phyloP scores from a whole-genome alignment of 2,329 filamentous ascomycete species.

The Ophiostoma piceae region DNA sequence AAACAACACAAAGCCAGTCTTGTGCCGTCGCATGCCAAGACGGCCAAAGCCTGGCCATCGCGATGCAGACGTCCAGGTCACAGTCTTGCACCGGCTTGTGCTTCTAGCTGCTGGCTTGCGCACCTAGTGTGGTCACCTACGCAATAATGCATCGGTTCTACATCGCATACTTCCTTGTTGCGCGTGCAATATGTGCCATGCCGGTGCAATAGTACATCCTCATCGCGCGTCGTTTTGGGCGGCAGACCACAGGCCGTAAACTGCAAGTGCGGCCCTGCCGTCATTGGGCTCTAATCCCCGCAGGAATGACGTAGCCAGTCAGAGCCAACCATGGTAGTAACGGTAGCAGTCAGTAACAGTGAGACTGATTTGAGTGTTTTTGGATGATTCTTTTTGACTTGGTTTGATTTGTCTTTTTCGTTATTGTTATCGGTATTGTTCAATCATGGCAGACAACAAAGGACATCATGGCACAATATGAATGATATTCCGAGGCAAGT shows the following conservation, averaged over 20 bases:
- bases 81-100: background rate
- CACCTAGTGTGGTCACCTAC: background rate
- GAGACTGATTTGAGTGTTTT: background rate
- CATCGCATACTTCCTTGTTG: background rate
- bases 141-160: background rate
- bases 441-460: no score
- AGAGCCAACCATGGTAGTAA: background rate
- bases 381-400: background rate
- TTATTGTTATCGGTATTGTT: background rate
- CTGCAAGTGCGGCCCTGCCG: background rate
- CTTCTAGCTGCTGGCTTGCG: background rate
- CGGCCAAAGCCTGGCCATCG: conserved; percentile 2
- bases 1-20: background rate
- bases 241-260: background rate
- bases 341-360: background rate
- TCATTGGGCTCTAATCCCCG: background rate
- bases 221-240: background rate
- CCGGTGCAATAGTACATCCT: background rate
- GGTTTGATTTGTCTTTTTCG: background rate
- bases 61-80: background rate
- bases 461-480: background rate
- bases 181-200: background rate
- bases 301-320: background rate
- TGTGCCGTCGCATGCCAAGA: background rate
- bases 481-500: background rate